phyloP scores from a whole-genome alignment of 306 rosid species.

The Medicago arabica region DNA sequence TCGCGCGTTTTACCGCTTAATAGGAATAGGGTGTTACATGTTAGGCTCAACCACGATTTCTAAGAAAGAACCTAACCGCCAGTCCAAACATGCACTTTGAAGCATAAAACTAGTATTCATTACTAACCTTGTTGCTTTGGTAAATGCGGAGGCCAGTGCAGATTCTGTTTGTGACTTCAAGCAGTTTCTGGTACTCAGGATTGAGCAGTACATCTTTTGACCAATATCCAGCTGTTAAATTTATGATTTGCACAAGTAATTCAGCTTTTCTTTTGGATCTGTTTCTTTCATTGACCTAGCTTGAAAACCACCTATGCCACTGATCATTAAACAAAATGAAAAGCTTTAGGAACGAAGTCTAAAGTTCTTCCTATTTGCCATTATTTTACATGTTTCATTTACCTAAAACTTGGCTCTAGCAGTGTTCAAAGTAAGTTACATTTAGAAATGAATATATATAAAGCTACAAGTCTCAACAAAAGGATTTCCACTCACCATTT shows the following conservation, averaged over 20 bases:
- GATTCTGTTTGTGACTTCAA: constrained; percentile 60
- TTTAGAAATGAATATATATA: neutral
- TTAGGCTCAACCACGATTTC: too few species aligned
- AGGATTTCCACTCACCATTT: constrained; percentile 60
- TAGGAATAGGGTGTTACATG: too few species aligned
- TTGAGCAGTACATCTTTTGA: constrained; percentile 49
- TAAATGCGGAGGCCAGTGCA: constrained; percentile 54
- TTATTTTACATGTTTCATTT: constrained; percentile 14
- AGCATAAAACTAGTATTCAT: neutral
- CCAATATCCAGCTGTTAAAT: constrained; percentile 59
- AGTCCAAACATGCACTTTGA: too few species aligned
- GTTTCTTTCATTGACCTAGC: constrained; percentile 66
- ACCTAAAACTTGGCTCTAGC: neutral
- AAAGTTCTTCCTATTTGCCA: neutral
- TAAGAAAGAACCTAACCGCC: too few species aligned
- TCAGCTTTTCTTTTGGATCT: constrained; percentile 58
- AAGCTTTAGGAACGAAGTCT: neutral
- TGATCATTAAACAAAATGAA: constrained; percentile 28
- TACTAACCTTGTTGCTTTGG: constrained; percentile 58
- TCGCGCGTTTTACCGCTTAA: too few species aligned
- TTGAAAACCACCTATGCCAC: constrained; percentile 80
- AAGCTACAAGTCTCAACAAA: constrained; percentile 8
- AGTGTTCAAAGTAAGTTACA: neutral
- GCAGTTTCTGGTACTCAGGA: constrained; percentile 50
- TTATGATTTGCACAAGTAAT: constrained; percentile 60